Base-by-base conservation (phyloP, 768 basidiomycete genomes). In the Tephrocybe sp. region DNA sequence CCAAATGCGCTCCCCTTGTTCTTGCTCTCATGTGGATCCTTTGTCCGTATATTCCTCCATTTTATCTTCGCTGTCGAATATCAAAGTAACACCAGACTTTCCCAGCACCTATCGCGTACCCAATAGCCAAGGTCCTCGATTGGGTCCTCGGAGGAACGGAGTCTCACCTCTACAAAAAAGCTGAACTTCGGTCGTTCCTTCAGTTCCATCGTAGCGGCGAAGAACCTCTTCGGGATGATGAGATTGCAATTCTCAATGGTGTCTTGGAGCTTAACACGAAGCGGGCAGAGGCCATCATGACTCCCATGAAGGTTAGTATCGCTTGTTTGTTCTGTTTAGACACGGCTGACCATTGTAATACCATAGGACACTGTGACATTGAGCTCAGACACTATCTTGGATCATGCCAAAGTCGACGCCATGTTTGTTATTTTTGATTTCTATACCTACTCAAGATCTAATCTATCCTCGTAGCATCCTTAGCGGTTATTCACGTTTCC, bases 401-500 rank as follows among this genome's bases (percentile, higher is more conserved):
- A 97, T 65, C 84, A 92, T 57, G 72, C 78, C 1, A 81, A 80
- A 1, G 84, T 98, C 14, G 92, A 95, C 62, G 74, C 73, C 40
- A 79, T 92, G 89, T 88, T 59, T 11, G 66, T 58, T 7, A 33
- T 39, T 5, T 53, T 31, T 14, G 12, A 17, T 38, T 4, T 26
- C 7, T 7, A 26, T 26, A 51, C 39, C n/a, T n/a, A 12, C 33
- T 49, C 11, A 35, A 11, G 42, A 22, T 35, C 26, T 30, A 45
- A 49, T 13, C 52, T 11, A 19, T 16, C 54, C 57, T 17, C 17
- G 42, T 59, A 88, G 85, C 39, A 67, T 89, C 17, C 62, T 75
- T n/a, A 88, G 84, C 56, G 95, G 95, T 0, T 97, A 96, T 64
- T 95, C 93, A 1, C 84, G 95, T 16, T 90, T 98, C 61, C 95